Evolutionary conservation across 2,329 filamentous ascomycete species (phyloP), one percentile per base, ranked within the genome.

Genomic region (Passalora sequoiae): DNA sequence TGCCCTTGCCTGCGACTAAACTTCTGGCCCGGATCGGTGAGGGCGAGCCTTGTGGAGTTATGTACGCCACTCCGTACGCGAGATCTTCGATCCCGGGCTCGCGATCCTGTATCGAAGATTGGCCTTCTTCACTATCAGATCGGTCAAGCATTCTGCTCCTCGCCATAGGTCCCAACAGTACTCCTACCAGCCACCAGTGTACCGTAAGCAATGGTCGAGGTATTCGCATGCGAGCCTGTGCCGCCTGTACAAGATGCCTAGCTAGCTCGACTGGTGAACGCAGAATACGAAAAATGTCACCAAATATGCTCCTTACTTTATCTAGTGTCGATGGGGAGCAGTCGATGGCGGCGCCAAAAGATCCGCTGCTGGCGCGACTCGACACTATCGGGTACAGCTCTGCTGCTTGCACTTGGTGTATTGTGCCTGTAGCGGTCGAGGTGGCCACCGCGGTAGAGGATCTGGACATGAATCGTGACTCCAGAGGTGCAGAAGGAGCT

Each of bases 121-220:
- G 29, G 12, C 10, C 32, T 19, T 43, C 30, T 12, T 28, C 20
- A 13, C n/a, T 24, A n/a, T 20, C 13, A 7, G 43, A 35, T 4
- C 16, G 28, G 13, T 12, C 30, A 16, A 38, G 7, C 9, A 30
- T 35, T 42, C 31, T 41, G 30, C 36, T 29, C 32, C 13, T 24
- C 24, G 54, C 64, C 64, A 60, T 68, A 21, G 53, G 63, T 37
- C 60, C 64, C 30, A 60, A 51, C 2, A 59, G 51, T 25, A 56
- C 44, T 30, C 58, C 57, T 22, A 62, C 58, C 35, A 61, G 50
- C 59, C 62, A 64, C 61, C 61, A 65, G 40, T 64, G 62, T 10
- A 64, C 50, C 31, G 51, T 53, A 13, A 57, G 53, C 15, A 65
- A 37, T 6, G 60, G 54, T 1, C 51, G 47, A 4, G 56, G 57